phyloP scores from a whole-genome alignment of 2,329 filamentous ascomycete genomes.

The Endocalyx cinctus region DNA sequence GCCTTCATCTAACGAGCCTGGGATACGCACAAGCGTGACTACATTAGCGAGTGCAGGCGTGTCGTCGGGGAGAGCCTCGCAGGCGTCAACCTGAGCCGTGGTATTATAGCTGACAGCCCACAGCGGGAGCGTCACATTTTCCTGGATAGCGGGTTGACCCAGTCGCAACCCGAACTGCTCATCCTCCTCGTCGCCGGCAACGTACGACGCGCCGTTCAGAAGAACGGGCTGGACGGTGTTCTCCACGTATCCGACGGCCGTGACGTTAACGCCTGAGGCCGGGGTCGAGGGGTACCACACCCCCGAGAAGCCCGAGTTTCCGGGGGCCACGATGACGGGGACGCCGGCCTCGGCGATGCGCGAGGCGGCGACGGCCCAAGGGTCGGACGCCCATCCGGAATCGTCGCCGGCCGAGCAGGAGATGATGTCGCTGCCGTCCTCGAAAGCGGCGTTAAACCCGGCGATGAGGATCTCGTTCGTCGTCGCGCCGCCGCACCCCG shows the following conservation, averaged over 20 bases:
- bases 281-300: background rate
- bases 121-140: slow-evolving; percentile 14
- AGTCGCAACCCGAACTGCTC: slow-evolving; percentile 11
- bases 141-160: slow-evolving; percentile 7
- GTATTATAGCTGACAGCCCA: slow-evolving; percentile 28
- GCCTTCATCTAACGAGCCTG: too few relatives aligned
- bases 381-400: background rate
- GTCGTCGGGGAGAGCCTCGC: background rate
- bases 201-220: background rate
- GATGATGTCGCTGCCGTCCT: background rate
- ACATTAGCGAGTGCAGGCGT: background rate
- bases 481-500: background rate
- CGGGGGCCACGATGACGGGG: background rate
- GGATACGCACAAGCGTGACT: too few relatives aligned
- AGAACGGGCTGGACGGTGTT: background rate
- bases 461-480: background rate
- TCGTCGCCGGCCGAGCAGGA: background rate
- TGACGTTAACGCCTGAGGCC: background rate
- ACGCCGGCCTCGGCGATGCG: background rate
- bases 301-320: background rate
- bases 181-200: background rate
- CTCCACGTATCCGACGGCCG: background rate
- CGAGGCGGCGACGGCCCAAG: background rate
- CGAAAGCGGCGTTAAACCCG: background rate
- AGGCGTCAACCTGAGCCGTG: slow-evolving; percentile 23